Evolutionary conservation across 129 eudicot genomes (phyloP).

Genomic region (Tagetes erecta): DNA sequence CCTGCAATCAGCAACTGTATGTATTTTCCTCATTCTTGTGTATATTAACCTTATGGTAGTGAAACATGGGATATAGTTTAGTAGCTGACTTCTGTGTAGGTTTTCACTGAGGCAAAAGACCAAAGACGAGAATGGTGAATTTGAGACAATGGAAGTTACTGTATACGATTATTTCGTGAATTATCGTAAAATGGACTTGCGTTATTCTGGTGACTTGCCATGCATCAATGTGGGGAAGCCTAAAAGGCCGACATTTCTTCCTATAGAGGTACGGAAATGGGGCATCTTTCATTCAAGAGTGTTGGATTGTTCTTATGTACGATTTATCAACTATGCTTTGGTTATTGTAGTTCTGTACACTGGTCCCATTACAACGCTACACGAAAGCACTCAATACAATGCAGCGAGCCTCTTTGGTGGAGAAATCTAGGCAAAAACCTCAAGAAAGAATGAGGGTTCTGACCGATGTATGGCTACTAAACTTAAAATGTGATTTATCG

Average conservation of each 20-base stretch:
- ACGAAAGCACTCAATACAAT: constrained; percentile 70
- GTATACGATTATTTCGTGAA: constrained; percentile 83
- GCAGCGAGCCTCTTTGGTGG: constrained; percentile 75
- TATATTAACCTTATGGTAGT: background rate
- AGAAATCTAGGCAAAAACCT: constrained; percentile 88
- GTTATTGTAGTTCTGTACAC: constrained; percentile 52
- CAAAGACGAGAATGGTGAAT: constrained; percentile 52
- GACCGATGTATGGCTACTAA: constrained; percentile 44
- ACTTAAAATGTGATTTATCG: background rate
- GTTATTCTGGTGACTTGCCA: constrained; percentile 71
- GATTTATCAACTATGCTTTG: background rate
- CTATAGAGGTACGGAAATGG: constrained; percentile 57
- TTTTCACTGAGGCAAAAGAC: constrained; percentile 64
- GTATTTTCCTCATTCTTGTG: background rate
- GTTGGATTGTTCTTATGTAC: background rate
- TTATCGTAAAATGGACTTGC: constrained; percentile 53
- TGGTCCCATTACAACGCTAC: constrained; percentile 81
- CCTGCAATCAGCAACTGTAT: constrained; percentile 73
- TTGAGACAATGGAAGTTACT: constrained; percentile 50
- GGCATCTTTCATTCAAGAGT: background rate
- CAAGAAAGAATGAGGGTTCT: constrained; percentile 75
- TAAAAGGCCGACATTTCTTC: constrained; percentile 72
- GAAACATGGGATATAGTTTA: background rate
- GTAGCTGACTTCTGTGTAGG: constrained; percentile 32
- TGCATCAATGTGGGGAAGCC: constrained; percentile 94